Evolutionary conservation across 2,329 filamentous ascomycete species (phyloP).

Genomic region (Rutstroemia sydowiana): DNA sequence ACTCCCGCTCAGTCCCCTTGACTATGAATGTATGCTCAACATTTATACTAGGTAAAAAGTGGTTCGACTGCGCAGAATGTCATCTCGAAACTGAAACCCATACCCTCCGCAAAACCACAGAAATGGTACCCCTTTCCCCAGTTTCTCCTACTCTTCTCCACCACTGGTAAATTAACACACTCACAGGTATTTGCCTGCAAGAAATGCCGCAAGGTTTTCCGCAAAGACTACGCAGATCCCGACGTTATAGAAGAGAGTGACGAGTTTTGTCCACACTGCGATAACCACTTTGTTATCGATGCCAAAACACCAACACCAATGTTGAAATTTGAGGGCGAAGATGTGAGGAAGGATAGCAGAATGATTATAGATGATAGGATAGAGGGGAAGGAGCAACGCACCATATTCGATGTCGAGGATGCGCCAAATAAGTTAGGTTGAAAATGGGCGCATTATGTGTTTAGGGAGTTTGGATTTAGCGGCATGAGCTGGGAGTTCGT

Average conservation of each 20-base stretch:
- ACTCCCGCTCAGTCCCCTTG: not conserved
- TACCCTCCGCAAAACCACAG: slow-evolving; percentile 64
- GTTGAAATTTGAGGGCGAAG: slow-evolving; percentile 83
- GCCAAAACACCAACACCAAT: slow-evolving; percentile 76
- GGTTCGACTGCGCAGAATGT: slow-evolving; percentile 98
- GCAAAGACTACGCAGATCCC: slow-evolving; percentile 75
- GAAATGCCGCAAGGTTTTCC: slow-evolving; percentile 97
- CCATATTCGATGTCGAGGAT: slow-evolving; percentile 70
- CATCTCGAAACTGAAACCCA: slow-evolving; percentile 78
- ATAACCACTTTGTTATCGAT: slow-evolving; percentile 95
- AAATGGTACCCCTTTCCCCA: slow-evolving; percentile 54
- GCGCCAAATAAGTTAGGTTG: slow-evolving; percentile 71
- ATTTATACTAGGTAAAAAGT: slow-evolving; percentile 64
- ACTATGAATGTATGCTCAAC: slow-evolving; percentile 5
- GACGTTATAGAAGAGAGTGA: slow-evolving; percentile 91
- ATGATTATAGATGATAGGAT: slow-evolving; percentile 91
- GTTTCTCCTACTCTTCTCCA: not conserved
- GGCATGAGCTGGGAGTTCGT: too few relatives aligned
- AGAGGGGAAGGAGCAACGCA: slow-evolving; percentile 46
- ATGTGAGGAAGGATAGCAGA: slow-evolving; percentile 74
- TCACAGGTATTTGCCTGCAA: slow-evolving; percentile 80
- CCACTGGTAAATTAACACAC: not conserved
- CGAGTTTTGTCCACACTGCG: slow-evolving; percentile 98
- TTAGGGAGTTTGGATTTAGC: slow-evolving; percentile 24
- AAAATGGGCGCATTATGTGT: slow-evolving; percentile 20